Conservation (phyloP, 805 yeast species). For the Wickerhamiella bombiphila region DNA sequence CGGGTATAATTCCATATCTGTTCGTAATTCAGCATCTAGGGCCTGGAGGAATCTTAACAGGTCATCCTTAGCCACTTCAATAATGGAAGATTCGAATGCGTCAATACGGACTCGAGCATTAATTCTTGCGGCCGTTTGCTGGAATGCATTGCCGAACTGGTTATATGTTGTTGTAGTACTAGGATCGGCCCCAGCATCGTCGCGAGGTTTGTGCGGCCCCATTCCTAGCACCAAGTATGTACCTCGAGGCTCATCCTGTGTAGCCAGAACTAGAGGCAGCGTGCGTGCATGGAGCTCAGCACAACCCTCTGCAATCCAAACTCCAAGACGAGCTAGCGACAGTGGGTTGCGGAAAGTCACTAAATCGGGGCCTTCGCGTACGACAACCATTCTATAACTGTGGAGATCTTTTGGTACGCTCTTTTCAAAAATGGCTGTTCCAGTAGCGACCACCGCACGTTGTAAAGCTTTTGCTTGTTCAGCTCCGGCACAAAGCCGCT, state of each 20-base stretch:
- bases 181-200: conserved; percentile 18
- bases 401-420: conserved; percentile 63
- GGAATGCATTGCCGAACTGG: conserved; percentile 83
- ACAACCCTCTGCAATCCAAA: conserved; percentile 82
- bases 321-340: conserved; percentile 67
- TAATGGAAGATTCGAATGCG: conserved; percentile 86
- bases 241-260: conserved; percentile 55
- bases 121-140: conserved; percentile 66
- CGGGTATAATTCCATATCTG: background rate
- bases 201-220: conserved; percentile 62
- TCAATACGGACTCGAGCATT: conserved; percentile 85
- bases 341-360: conserved; percentile 72
- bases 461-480: conserved; percentile 73
- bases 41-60: conserved; percentile 74
- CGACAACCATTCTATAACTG: conserved; percentile 69
- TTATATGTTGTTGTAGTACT: conserved; percentile 28
- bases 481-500: conserved; percentile 53
- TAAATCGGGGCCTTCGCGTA: conserved; percentile 79
- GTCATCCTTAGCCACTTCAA: conserved; percentile 80
- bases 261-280: conserved; percentile 74
- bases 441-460: conserved; percentile 70
- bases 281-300: conserved; percentile 57
- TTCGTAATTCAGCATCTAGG: conserved; percentile 34
- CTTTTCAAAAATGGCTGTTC: conserved; percentile 78
- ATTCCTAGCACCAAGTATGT: conserved; percentile 81